phyloP scores from a whole-genome alignment of 345 rosid species.

The Isatis tinctoria region DNA sequence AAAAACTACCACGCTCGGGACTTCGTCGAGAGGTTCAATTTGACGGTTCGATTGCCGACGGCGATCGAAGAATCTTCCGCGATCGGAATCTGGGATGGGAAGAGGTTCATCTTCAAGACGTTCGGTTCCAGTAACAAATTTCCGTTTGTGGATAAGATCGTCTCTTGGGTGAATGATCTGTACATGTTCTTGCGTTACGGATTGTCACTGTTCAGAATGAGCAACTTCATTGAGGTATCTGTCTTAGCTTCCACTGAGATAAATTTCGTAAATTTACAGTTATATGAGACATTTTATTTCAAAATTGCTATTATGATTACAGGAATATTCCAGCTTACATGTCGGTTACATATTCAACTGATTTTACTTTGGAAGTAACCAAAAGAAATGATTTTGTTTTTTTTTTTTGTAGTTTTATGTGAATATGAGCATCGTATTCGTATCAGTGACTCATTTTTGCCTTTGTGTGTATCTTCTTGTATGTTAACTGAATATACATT shows the following conservation, averaged over 20 bases:
- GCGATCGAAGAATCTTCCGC: conserved; percentile 44
- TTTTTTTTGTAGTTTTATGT: not conserved
- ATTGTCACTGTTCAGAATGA: conserved; percentile 72
- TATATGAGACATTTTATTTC: too few relatives aligned
- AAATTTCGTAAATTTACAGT: too few relatives aligned
- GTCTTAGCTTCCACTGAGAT: not conserved
- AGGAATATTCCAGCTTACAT: too few relatives aligned
- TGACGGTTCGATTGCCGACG: conserved; percentile 46
- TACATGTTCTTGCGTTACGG: conserved; percentile 65
- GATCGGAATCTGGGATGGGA: conserved; percentile 82
- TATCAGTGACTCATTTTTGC: not conserved
- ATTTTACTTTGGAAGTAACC: not conserved
- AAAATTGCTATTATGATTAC: too few relatives aligned
- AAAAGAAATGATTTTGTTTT: not conserved
- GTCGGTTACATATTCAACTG: too few relatives aligned
- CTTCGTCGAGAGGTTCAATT: conserved; percentile 45
- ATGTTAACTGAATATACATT: not conserved
- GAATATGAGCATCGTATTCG: not conserved
- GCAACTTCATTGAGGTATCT: conserved; percentile 56
- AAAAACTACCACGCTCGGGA: conserved; percentile 71
- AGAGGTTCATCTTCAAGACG: conserved; percentile 58
- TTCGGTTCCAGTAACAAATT: conserved; percentile 31
- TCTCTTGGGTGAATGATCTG: conserved; percentile 54
- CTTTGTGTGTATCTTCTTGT: not conserved
- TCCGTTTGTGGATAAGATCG: conserved; percentile 50